A percentile compares a stretch with the other conserved stretches of the same genome.
Conservation (phyloP, 257 asterid species). For the Solanum clarkiae region DNA sequence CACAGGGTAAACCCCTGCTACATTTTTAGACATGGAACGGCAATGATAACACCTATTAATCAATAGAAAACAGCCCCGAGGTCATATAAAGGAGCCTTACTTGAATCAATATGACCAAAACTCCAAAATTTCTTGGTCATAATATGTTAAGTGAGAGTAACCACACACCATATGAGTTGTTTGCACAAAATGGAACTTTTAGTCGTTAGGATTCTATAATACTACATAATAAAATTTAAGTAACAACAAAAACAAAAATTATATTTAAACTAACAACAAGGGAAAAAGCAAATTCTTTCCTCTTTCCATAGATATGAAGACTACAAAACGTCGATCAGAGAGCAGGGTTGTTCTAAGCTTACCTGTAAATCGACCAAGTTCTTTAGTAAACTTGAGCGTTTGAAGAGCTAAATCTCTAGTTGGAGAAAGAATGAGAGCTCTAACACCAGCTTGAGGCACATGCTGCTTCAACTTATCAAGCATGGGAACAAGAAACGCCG, state of each 20-base stretch:
- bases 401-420: conserved; percentile 95
- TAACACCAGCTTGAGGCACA: conserved; percentile 82
- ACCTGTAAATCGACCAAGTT: conserved; percentile 86
- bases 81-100: background rate
- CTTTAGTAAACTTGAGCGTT: conserved; percentile 70
- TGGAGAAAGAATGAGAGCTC: conserved; percentile 83
- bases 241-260: no score
- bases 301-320: no score
- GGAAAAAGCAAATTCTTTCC: background rate
- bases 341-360: no score
- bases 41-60: no score
- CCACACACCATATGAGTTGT: no score
- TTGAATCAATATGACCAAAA: no score
- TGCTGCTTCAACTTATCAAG: conserved; percentile 81
- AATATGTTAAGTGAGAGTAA: background rate
- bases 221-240: background rate
- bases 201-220: background rate
- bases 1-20: no score
- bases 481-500: conserved; percentile 90
- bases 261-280: background rate
- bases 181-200: background rate
- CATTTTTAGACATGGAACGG: no score
- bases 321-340: no score
- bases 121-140: background rate
- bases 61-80: background rate